Evolutionary conservation across 345 rosid genomes (phyloP), one percentile per base, ranked within the genome.

Genomic region (Ceriops zippeliana): DNA sequence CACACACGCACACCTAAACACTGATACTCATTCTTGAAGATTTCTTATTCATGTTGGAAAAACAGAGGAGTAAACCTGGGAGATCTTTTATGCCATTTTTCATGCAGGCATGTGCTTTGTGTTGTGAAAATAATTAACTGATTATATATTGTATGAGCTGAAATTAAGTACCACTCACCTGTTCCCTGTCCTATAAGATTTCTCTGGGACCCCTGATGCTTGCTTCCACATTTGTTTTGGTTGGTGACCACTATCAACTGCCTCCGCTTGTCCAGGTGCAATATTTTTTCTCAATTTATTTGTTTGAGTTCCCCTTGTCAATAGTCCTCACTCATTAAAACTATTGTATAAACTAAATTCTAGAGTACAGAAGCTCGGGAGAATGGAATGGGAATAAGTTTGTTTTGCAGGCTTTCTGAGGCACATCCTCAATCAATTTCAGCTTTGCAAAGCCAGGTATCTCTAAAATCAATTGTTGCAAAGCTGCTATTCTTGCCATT

Each of bases 341-440:
- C 21, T 28, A 22, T 52, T 35, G n/a, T 74, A 62, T 32, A 38
- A 5, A 61, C 61, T 56, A 62, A 67, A 68, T 54, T 75, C 8
- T 76, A 95, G 99, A 91, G 92, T 83, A 65, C 78, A 26, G 99
- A 95, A 84, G 99, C 96, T 77, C 89, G 85, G 71, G 99, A 95
- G 75, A 90, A 85, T 71, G 99, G 98, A 70, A 83, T 95, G 87
- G 97, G 92, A 68, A 69, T 87, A 79, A 95, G 99, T 87, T 85
- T 95, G 89, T 95, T 95, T 76, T 85, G 98, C 73, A 86, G 90
- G 81, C 93, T 95, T 49, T 95, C 98, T 53, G 99, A 95, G 83
- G 98, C 96, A 53, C 98, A 95, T 83, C 98, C 99, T 62, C 96
- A 95, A 65, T 92, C 99, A 77, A 91, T 95, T 72, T 89, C 96